Evolutionary conservation across 2,329 filamentous ascomycete genomes (phyloP), one percentile per base, ranked within the genome.

Genomic region (Diaporthe helianthi): DNA sequence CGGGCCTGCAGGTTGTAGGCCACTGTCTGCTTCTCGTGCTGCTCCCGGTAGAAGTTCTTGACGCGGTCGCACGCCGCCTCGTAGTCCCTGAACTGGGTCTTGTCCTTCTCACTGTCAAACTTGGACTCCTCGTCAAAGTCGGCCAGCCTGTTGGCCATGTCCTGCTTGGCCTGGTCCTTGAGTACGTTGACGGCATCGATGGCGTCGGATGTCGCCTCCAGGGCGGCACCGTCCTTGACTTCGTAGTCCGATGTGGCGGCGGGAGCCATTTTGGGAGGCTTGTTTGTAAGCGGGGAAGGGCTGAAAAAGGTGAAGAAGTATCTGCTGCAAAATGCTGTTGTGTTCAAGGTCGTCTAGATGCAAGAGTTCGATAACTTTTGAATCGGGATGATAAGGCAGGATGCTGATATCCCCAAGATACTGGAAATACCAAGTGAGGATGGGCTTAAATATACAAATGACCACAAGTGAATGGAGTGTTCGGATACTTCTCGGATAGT

Each of bases 1-100:
- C 94, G 92, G 17, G 92, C 93, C 72, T 90, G 89, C 52, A 97
- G 85, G 83, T 97, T 97, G 86, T 94, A 97, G 12, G 92, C 89
- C 0, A 93, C 89, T 58, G 91, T 94, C 80, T 94, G 92, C 83
- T 89, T 89, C 77, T 84, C 83, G 79, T 90, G 88, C 76, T 90
- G 88, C 77, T 89, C 93, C 70, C 84, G 85, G 86, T 97, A 97
- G 82, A 97, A 97, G 83, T 86, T 87, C 84, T 94, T 94, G 79
- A 97, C 93, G 63, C 92, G 88, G 81, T 93, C 91, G 81, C 91
- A 93, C 51, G 93, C 93, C 19, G 90, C 89, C 75, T 93, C 90
- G 81, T 95, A 97, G 78, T 96, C 90, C 41, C 94, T 75, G 72
- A 80, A 80, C 49, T 73, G 68, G 0, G 76, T 68, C 74, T 78